Evolutionary conservation across 2,329 filamentous ascomycete species (phyloP).

Genomic region (Aspergillus fischeri): DNA sequence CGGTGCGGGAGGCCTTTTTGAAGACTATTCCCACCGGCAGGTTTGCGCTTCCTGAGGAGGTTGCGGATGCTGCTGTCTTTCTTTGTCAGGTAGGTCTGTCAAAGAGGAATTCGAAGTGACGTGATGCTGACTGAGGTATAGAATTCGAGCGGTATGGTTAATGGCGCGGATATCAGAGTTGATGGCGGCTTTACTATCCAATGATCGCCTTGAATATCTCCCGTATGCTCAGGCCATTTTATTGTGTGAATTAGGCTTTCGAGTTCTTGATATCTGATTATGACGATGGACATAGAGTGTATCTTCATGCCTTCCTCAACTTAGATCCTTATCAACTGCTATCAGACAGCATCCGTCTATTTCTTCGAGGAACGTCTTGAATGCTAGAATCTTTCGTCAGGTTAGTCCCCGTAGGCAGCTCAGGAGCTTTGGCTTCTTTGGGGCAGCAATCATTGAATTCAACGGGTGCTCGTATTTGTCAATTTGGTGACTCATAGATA

Average conservation of each 20-base stretch:
- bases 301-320: no score
- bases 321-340: background rate
- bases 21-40: slow-evolving; percentile 37
- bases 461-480: background rate
- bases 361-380: background rate
- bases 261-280: no score
- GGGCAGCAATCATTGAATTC: background rate
- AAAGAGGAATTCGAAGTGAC: background rate
- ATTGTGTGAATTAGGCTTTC: no score
- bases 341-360: background rate
- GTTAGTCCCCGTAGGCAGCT: background rate
- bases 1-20: slow-evolving; percentile 34
- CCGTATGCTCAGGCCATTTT: no score
- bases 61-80: slow-evolving; percentile 37
- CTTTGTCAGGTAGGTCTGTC: slow-evolving; percentile 32
- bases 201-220: no score
- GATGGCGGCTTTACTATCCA: slow-evolving; percentile 38
- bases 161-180: slow-evolving; percentile 38
- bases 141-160: slow-evolving; percentile 41
- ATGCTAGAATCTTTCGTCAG: background rate
- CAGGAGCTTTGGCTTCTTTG: no score
- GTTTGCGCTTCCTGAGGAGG: slow-evolving; percentile 38
- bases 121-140: slow-evolving; percentile 8
- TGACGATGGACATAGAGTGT: background rate
- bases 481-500: background rate